Conservation (phyloP, 2,329 filamentous ascomycete species). For the Teratosphaeria destructans region DNA sequence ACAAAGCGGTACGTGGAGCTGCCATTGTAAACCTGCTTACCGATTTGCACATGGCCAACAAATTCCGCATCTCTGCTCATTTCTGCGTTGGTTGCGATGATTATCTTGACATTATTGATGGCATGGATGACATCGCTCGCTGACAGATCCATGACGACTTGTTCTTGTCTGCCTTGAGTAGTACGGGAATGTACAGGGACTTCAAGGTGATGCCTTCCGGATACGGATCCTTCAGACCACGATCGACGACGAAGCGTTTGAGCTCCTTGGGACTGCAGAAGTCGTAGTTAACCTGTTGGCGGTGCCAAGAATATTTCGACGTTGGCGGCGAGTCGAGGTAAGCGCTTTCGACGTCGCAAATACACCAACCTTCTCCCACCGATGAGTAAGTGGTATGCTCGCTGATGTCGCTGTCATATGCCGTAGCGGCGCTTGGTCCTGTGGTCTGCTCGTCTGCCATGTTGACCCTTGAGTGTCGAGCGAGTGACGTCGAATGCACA, state of each 20-base stretch:
- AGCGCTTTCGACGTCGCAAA: slow-evolving; percentile 1
- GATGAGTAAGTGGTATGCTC: neutral
- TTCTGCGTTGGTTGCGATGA: neutral
- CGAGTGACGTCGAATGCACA: neutral
- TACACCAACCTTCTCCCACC: neutral
- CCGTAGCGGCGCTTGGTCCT: neutral
- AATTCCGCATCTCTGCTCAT: neutral
- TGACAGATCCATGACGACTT: slow-evolving; percentile 12
- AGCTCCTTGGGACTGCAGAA: slow-evolving; percentile 5
- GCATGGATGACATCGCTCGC: slow-evolving; percentile 15
- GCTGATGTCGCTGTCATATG: neutral
- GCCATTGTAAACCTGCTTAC: neutral
- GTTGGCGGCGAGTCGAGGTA: neutral
- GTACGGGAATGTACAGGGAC: slow-evolving; percentile 8
- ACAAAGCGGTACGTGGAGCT: neutral
- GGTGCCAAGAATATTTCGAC: neutral
- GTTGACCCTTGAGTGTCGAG: neutral
- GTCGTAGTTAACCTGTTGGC: slow-evolving; percentile 3
- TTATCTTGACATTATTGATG: slow-evolving; percentile 9
- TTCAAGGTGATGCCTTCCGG: slow-evolving; percentile 11
- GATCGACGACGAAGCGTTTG: slow-evolving; percentile 7
- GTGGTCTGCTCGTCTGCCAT: neutral
- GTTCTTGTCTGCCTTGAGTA: slow-evolving; percentile 6
- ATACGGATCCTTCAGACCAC: slow-evolving; percentile 10
- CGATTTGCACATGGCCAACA: neutral